Evolutionary conservation across 768 basidiomycete genomes (phyloP), one percentile per base, ranked within the genome.

Genomic region (Dictyophora rubrovolvata): DNA sequence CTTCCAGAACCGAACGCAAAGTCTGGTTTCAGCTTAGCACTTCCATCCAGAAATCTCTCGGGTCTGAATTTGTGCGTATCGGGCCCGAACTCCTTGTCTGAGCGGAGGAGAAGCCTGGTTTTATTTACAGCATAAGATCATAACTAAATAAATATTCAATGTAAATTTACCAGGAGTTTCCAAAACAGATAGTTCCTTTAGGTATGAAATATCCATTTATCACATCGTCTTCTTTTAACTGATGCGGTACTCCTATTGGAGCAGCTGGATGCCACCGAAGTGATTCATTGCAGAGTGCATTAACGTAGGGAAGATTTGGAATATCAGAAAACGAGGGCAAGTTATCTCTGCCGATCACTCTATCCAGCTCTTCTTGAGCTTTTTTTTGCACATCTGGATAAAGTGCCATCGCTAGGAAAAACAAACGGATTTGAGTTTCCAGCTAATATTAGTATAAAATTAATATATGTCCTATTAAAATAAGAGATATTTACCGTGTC

Each of bases 401-500:
- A 33, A 48, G 48, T 22, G 50, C 48, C 56, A 57, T 57, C 10
- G 56, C 56, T 3, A 57, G 14, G 8, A 57, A 33, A 18, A 56
- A 56, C 10, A 14, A 5, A 48, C 14, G 14, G 17, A 56, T 16
- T n/a, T 8, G 55, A 48, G 35, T 56, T 21, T 56, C 35, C 54
- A 55, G 4, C 17, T 55, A 37, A 6, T 16, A 7, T 12, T 56
- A 35, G 5, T 10, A 12, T 56, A 20, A 22, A 56, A 20, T 48
- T 11, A 22, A 6, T 5, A 14, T 28, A n/a, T n/a, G n/a, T n/a
- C n/a, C n/a, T n/a, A n/a, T n/a, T n/a, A 18, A 18, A 56, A 28
- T 28, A 18, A 49, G 20, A 48, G 48, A 20, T 14, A 61, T 71
- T n/a, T 63, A 75, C 75, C 34, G 75, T 76, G 63, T 77, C 77